Evolutionary conservation across 805 yeast genomes (phyloP), one percentile per base, ranked within the genome.

Genomic region (Kodamaea lidongshanica): DNA sequence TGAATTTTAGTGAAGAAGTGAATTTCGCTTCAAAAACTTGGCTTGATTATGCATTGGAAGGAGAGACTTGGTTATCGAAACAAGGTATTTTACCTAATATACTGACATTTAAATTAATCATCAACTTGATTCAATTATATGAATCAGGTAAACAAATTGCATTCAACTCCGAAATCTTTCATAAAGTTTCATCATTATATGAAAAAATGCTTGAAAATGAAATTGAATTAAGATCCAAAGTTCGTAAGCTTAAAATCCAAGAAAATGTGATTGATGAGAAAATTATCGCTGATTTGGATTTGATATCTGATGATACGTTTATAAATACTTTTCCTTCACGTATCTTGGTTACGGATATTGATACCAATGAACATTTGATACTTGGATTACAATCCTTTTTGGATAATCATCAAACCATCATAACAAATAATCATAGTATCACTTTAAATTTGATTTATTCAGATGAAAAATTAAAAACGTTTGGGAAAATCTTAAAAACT

Each of bases 11-110:
- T 30, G 83, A 80, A 49, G 61, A 67, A 19, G 72, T 70, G 3
- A 65, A 67, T 32, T 70, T 79, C 57, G 80, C 82, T 1, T 64
- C 80, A 1, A 40, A 48, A 7, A 52, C 63, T 6, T 80, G 88
- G 87, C 43, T 79, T 7, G 52, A 59, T 3, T 50, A 61, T 30
- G 69, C 75, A 0, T 12, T 59, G 2, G 72, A 67, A 19, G 74
- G 74, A 0, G 72, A 69, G 22, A 43, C 51, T 17, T 77, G 81
- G 81, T 42, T 74, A 10, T 35, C 49, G 3, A 54, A 58, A 12
- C 75, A 74, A 36, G 53, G 60, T 0, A 41, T 73, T 1, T 25
- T 74, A 3, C 82, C 85, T 0, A 59, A 58, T 24, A 70, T 80
- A 29, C 72, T 79, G 34, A 52, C 59, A 5, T 64, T 67, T 41